phyloP scores from a whole-genome alignment of 1,284 basidiomycete species.

The Salmacisia buchloeana region DNA sequence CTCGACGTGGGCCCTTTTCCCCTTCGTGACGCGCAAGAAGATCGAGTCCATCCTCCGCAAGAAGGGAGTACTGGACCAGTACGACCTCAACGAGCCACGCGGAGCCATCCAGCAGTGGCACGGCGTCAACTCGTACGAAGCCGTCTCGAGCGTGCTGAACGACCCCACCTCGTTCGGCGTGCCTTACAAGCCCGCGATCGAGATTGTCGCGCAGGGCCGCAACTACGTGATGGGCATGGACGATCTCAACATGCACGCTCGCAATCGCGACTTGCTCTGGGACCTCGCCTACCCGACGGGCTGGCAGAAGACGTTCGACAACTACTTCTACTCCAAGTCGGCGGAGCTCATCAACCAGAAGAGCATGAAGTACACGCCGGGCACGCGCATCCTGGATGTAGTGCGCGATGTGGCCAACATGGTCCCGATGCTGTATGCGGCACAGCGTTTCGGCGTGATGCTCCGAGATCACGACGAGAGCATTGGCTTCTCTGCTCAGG shows the following conservation, averaged over 20 bases:
- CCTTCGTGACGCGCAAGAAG: not conserved
- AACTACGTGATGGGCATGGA: slow-evolving; percentile 10
- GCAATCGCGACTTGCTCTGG: not conserved
- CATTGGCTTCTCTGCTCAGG: not conserved
- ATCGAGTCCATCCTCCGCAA: not conserved
- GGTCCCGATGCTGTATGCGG: not conserved
- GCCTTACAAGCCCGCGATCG: not conserved
- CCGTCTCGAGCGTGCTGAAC: not conserved
- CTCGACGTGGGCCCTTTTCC: slow-evolving; percentile 3
- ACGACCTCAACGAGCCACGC: not conserved
- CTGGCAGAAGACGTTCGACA: not conserved
- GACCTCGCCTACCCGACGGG: not conserved
- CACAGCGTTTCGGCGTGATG: not conserved
- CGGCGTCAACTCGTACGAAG: not conserved
- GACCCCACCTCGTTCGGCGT: not conserved
- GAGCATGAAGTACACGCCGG: not conserved
- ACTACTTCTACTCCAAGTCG: not conserved
- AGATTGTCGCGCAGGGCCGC: slow-evolving; percentile 4
- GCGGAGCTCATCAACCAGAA: not conserved
- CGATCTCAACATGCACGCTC: not conserved
- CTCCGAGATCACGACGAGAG: not conserved
- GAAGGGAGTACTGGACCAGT: not conserved
- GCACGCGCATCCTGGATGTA: not conserved
- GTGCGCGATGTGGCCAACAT: not conserved
- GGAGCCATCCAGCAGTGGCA: not conserved